Base-by-base conservation (phyloP, 2,329 filamentous ascomycete species). In the Trichoderma atroviride region DNA sequence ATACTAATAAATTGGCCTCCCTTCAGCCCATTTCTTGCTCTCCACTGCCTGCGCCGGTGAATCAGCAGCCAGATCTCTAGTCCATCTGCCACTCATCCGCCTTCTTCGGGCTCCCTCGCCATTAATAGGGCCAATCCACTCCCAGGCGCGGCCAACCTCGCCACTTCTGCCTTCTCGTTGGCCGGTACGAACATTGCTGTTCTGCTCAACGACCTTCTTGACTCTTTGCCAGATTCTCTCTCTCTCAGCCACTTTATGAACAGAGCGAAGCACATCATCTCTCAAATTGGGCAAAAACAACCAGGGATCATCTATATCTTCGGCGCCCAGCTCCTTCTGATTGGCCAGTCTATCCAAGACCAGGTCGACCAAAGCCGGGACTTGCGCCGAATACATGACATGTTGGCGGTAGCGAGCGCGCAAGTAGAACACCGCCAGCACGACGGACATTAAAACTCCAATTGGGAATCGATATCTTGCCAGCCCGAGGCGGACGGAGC, bases 221-320 rank as follows among this genome's bases (percentile, higher is more conserved):
- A 99, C 96, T 61, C 89, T 88, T 72, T 89, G 86, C 96, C 96
- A 99, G 62, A 99, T 84, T 68, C 88, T 87, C 76, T 96, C 91
- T 47, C 96, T 87, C 74, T 94, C 88, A 10, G 86, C 85, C 24
- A 94, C 85, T 4, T 88, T 91, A 78, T 97, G 93, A 71, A 97
- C 90, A 33, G 91, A 88, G 24, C 95, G 86, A 50, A 99, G 84
- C 3, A 99, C 91, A 76, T 98, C 95, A 76, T 99, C 96, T 70
- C 96, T 87, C 66, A 99, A 83, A 77, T 98, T 96, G 0, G 92
- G 92, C 74, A 97, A 87, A 76, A 93, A 92, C 71, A 99, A 87
- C 82, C 92, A 97, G 1, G 90, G 85, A 71, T 97, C 94, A 22
- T 89, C 87, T 63, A 90, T 70, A 78, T 86, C 79, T 78, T 89